Evolutionary conservation across 805 yeast genomes (phyloP), one percentile per base, ranked within the genome.

Genomic region (Spathaspora girioi): DNA sequence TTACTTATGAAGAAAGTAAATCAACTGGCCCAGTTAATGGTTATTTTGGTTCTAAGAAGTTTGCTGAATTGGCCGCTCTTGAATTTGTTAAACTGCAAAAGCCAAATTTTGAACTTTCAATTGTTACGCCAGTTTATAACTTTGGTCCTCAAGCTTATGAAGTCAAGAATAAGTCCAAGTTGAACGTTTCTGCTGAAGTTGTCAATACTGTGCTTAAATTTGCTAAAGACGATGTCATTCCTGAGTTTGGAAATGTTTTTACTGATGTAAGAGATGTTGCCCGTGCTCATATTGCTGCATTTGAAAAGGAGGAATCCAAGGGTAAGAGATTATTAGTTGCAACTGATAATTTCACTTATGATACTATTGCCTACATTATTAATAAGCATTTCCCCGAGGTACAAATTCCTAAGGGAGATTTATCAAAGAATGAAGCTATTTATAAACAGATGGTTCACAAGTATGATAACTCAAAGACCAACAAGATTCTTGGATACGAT

Each of bases 261-360:
- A 59, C 60, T 46, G 81, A 23, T 23, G 26, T 23, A 23, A 23
- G 26, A 6, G 26, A 23, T 23, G 26, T 23, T 23, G 26, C 26
- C 26, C 3, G 26, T 3, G 26, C 26, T 23, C 26, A 23, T 23
- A 23, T 23, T 6, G 6, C 26, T 23, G 26, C 26, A 23, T 23
- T 23, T 23, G 26, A 23, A 6, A 23, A 6, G 3, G 26, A 23
- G 6, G 26, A 23, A 23, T 23, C 26, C 26, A 23, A 23, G 26
- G 26, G 26, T 23, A 23, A 23, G 26, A 23, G 26, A 71, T 56
- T 71, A 40, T 62, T 72, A 48, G 59, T 66, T 52, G 59, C 65
- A 17, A 63, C 63, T 32, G 71, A 68, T n/a, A 59, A 61, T n/a
- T 70, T 69, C 51, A 58, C 65, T 23, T 61, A 63, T 60, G 60